Conservation (phyloP, 805 yeast species). For the Sugiyamaella chiloensis region DNA sequence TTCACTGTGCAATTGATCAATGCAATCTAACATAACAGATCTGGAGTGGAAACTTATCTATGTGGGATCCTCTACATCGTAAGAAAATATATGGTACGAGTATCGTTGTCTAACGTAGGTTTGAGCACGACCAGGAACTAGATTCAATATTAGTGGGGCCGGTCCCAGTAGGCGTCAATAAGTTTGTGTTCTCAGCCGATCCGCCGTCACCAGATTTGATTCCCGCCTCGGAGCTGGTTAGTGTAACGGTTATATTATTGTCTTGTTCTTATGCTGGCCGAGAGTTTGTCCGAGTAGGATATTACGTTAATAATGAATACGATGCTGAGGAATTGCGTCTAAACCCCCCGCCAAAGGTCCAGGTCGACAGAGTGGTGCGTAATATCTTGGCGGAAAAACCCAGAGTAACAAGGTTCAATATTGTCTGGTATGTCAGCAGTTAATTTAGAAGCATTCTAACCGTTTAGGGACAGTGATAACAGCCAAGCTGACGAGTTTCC, state of each 20-base stretch:
- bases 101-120: slow-evolving; percentile 20
- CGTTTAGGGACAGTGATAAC: slow-evolving; percentile 56
- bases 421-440: slow-evolving; percentile 63
- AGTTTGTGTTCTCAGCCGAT: slow-evolving; percentile 89
- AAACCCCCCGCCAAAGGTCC: slow-evolving; percentile 90
- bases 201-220: slow-evolving; percentile 95
- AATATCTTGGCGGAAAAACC: slow-evolving; percentile 97
- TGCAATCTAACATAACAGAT: slow-evolving; percentile 41
- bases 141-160: slow-evolving; percentile 98
- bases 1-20: no score
- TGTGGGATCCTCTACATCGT: slow-evolving; percentile 91
- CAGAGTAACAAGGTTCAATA: slow-evolving; percentile 92
- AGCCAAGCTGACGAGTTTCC: slow-evolving; percentile 60
- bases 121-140: slow-evolving; percentile 94
- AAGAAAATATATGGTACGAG: slow-evolving; percentile 16
- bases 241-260: slow-evolving; percentile 88
- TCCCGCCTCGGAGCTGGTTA: slow-evolving; percentile 92
- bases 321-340: slow-evolving; percentile 90
- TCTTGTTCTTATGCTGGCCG: slow-evolving; percentile 91
- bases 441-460: slow-evolving; percentile 14
- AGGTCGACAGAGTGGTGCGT: slow-evolving; percentile 89
- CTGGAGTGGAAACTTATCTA: slow-evolving; percentile 96
- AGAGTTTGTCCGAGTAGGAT: slow-evolving; percentile 96
- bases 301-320: slow-evolving; percentile 95
- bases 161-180: slow-evolving; percentile 94